A percentile compares a stretch with the other conserved stretches of the same genome.
Conservation (phyloP, 352 stramenopile genomes). For the Pythium rishiriense region DNA sequence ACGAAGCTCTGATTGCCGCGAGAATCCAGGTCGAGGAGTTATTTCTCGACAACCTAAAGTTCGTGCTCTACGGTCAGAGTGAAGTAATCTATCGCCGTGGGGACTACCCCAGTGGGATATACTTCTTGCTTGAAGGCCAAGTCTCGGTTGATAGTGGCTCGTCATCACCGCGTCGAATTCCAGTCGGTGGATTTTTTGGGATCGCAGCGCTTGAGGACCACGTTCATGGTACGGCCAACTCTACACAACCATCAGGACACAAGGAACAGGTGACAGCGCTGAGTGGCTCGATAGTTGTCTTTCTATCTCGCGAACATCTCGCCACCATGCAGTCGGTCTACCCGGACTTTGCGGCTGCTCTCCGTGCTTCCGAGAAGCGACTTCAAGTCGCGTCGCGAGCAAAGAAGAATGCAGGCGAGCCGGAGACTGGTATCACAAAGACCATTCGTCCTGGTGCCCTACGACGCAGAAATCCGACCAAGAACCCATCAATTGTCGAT, state of each 20-base stretch:
- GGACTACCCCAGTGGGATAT: constrained; percentile 59
- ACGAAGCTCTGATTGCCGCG: constrained; percentile 59
- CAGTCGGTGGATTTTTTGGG: constrained; percentile 49
- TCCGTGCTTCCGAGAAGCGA: constrained; percentile 50
- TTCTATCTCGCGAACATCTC: constrained; percentile 49
- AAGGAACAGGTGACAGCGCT: constrained; percentile 49
- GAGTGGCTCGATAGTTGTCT: constrained; percentile 55
- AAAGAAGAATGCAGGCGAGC: constrained; percentile 33
- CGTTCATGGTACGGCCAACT: not conserved
- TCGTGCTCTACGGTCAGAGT: constrained; percentile 59
- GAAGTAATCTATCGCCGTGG: constrained; percentile 60
- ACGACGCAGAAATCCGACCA: not conserved
- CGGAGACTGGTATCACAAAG: constrained; percentile 24
- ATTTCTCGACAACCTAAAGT: constrained; percentile 49
- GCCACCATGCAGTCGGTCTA: constrained; percentile 42
- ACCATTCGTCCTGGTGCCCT: constrained; percentile 3
- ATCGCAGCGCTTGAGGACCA: constrained; percentile 36
- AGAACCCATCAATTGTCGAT: not conserved
- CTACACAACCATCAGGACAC: constrained; percentile 18
- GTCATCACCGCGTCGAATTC: constrained; percentile 29
- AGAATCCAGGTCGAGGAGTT: constrained; percentile 36
- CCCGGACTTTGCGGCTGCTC: constrained; percentile 45
- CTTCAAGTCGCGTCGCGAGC: constrained; percentile 21
- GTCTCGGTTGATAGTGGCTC: constrained; percentile 28
- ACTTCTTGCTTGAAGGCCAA: constrained; percentile 56